Percentiles rank a stretch among this genome's conserved stretches.
These are phyloP conservation scores for Metschnikowia colocasiae DNA, from an alignment of 805 yeast species.

Conservation along the genomic window DNA sequence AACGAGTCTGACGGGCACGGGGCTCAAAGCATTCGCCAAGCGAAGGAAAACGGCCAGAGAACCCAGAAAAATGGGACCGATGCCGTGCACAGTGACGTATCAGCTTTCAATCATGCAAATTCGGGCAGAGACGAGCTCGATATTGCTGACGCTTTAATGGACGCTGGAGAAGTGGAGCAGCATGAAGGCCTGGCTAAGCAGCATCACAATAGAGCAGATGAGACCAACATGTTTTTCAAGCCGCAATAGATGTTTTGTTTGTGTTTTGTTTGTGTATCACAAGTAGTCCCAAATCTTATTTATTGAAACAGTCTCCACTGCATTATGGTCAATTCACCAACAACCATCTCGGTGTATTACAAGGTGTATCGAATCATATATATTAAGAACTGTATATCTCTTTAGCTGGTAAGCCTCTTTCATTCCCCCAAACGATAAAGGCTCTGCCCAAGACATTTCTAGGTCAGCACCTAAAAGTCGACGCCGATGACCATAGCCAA, in stretches of 20 bases:
- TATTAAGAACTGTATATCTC: background rate
- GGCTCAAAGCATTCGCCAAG: background rate
- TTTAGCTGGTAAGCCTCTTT: background rate
- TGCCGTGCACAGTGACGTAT: background rate
- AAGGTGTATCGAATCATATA: background rate
- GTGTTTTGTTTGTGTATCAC: too few relatives aligned
- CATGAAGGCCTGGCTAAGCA: background rate
- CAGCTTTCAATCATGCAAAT: background rate
- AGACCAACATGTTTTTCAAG: conserved; percentile 17
- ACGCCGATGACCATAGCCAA: conserved; percentile 97
- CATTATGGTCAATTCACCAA: too few relatives aligned
- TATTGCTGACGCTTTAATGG: conserved; percentile 4
- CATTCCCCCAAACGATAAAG: conserved; percentile 21
- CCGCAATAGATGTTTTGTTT: conserved; percentile 3
- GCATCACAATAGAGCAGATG: conserved; percentile 10
- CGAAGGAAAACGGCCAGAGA: background rate
- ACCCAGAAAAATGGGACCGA: background rate
- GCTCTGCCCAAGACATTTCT: background rate
- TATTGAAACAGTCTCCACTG: too few relatives aligned
- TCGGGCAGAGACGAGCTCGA: conserved; percentile 2
- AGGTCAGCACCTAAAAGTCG: conserved; percentile 49
- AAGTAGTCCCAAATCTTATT: background rate
- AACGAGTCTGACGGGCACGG: conserved; percentile 34
- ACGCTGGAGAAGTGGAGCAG: background rate
- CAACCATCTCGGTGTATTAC: too few relatives aligned